Evolutionary conservation across 208 protist species (phyloP), one percentile per base, ranked within the genome.

Genomic region (Strigomonas culicis): DNA sequence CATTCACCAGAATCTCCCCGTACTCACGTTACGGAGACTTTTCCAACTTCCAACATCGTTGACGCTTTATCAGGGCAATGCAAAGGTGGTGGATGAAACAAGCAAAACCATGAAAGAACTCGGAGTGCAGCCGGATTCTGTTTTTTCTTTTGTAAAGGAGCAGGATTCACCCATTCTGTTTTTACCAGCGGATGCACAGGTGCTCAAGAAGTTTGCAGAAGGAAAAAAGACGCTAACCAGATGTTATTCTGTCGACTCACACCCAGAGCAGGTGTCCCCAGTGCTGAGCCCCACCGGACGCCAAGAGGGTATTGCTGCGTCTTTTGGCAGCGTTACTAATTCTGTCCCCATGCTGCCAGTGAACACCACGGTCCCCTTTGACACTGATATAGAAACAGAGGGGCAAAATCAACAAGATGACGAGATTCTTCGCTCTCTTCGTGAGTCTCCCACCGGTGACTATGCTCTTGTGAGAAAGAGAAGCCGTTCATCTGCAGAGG

Each of bases 331-430:
- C n/a, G n/a, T n/a, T n/a, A n/a, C n/a, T n/a, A n/a, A n/a, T n/a
- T 55, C 49, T 30, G n/a, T 22, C n/a, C 17, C 24, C 49, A 21
- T 55, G n/a, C 13, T 10, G 8, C n/a, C 17, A 13, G 49, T 19
- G 11, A 55, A 55, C 49, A 55, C 49, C 7, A 55, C 49, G 10
- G 24, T 21, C 49, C 49, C 49, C 8, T 55, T 55, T 55, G 49
- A 55, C 13, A 13, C n/a, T 27, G 49, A 19, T 24, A 19, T 55
- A 27, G 13, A 8, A 55, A 19, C 49, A 55, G n/a, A 7, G 7
- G 49, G 24, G n/a, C n/a, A 55, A 55, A 55, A 55, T 24, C 49
- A 55, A 27, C 7, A 46, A 46, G 11, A 17, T n/a, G 39, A 17
- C 17, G 17, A 46, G 39, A n/a, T n/a, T n/a, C n/a, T n/a, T n/a